phyloP scores from a whole-genome alignment of 208 protist species.

The Wallacemonas sp. region DNA sequence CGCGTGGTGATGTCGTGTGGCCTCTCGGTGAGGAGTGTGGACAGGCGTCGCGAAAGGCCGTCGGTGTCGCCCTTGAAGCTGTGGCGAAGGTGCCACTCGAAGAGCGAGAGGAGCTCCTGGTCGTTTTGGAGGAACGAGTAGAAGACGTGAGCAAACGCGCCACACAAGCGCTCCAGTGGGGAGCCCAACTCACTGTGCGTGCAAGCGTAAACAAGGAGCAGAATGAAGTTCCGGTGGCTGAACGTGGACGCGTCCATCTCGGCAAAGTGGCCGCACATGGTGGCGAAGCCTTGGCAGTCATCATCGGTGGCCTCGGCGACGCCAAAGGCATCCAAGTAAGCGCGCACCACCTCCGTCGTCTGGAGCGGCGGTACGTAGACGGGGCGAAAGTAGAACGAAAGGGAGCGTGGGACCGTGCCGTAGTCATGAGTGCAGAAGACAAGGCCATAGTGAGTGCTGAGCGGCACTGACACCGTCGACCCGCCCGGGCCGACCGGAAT shows the following conservation, averaged over 20 bases:
- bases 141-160: conserved; percentile 48
- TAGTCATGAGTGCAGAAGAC: conserved; percentile 34
- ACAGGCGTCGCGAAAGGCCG: neutral
- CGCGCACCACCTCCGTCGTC: conserved; percentile 38
- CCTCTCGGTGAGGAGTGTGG: conserved; percentile 2
- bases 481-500: conserved; percentile 40
- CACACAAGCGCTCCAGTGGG: conserved; percentile 32
- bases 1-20: conserved; percentile 27
- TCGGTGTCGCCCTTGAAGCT: conserved; percentile 18
- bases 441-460: conserved; percentile 27
- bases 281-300: conserved; percentile 38
- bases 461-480: conserved; percentile 18
- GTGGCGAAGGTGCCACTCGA: conserved; percentile 53
- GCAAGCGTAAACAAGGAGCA: conserved; percentile 39
- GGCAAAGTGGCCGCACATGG: conserved; percentile 63
- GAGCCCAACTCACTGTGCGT: neutral
- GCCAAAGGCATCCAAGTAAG: conserved; percentile 51
- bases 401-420: conserved; percentile 28
- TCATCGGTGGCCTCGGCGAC: conserved; percentile 23
- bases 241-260: conserved; percentile 49
- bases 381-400: conserved; percentile 48
- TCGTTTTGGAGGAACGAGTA: conserved; percentile 38
- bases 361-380: conserved; percentile 41
- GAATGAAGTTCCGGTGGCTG: conserved; percentile 40
- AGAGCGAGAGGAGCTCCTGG: conserved; percentile 31